These are phyloP conservation scores for Dorcoceras hygrometricum DNA, from an alignment of 257 asterid species.

Conservation along the genomic window DNA sequence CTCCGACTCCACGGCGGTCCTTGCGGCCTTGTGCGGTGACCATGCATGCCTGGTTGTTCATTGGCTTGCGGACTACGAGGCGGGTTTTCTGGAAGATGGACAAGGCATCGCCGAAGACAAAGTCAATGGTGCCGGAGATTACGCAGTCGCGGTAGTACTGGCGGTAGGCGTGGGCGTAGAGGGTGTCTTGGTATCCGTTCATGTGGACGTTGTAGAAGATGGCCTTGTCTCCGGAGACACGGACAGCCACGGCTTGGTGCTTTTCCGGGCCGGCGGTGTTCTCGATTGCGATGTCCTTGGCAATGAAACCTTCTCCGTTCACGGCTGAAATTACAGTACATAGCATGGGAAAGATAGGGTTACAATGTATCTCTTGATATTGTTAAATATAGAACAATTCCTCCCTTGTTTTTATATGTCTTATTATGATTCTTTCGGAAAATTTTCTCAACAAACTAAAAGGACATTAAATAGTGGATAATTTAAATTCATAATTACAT, in stretches of 20 bases:
- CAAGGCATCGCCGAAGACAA: conserved; percentile 69
- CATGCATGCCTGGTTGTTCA: conserved; percentile 66
- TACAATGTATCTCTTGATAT: too few relatives aligned
- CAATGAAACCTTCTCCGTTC: conserved; percentile 56
- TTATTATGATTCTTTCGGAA: too few relatives aligned
- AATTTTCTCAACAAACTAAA: too few relatives aligned
- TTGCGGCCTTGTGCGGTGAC: conserved; percentile 88
- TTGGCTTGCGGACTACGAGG: conserved; percentile 62
- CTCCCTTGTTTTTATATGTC: too few relatives aligned
- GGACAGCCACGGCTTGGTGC: conserved; percentile 74
- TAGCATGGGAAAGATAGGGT: background rate
- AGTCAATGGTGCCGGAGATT: conserved; percentile 77
- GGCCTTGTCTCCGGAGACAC: conserved; percentile 62
- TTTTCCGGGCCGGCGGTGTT: conserved; percentile 67
- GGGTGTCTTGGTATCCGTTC: conserved; percentile 73
- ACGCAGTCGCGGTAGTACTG: conserved; percentile 67
- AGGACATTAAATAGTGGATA: too few relatives aligned
- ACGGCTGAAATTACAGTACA: conserved; percentile 38
- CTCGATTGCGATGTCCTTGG: conserved; percentile 69
- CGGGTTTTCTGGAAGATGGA: conserved; percentile 64
- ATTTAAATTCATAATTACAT: too few relatives aligned
- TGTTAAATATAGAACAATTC: too few relatives aligned
- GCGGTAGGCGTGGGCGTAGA: conserved; percentile 66
- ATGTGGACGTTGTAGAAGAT: conserved; percentile 61
- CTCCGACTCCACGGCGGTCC: conserved; percentile 48